Base-by-base conservation (phyloP, 1,284 basidiomycete species). In the Cystobasidiaceae sp. region DNA sequence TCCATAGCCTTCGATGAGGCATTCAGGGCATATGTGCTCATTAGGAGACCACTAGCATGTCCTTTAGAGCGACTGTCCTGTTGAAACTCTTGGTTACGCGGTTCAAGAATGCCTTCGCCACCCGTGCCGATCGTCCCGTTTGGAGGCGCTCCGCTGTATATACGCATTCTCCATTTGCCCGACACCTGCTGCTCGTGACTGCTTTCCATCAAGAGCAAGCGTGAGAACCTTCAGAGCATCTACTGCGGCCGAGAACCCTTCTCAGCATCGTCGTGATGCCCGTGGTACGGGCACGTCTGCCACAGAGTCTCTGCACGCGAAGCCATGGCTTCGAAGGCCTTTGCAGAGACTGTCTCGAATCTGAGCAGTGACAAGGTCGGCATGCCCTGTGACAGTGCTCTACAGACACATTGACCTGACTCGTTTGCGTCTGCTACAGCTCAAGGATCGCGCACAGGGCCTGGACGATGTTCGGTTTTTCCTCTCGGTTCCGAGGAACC, bases 361-460 rank as follows among this genome's bases (percentile, higher is more conserved):
- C 52, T 64, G n/a, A 28, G 23, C 15, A 64, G 61, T 34, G 61
- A 64, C 6, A 64, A 56, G 60, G 60, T 62, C 25, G 6, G 44
- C 17, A 30, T 15, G 21, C 11, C 25, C 32, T 8, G 5, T 57
- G 7, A 34, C 50, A n/a, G 33, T 8, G 13, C 6, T 34, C 7
- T 15, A 17, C 50, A 52, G 21, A 6, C 33, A 28, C 2, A 13
- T 21, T 45, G 8, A 41, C 28, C 17, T 44, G 5, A 17, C 54
- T 45, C n/a, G 44, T 8, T 13, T 7, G 8, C 7, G 13, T n/a
- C 9, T 21, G 17, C 56, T 17, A 23, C 27, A 86, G 72, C 79
- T 87, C 74, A 87, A 84, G 72, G 86, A 88, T 28, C 82, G 91
- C 9, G 82, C 84, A 66, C 83, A 87, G 65, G 90, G 85, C 17